A percentile compares a stretch with the other conserved stretches of the same genome.
Evolutionary conservation across 352 stramenopile species (phyloP).

Genomic region (Phytopythium ostracodes): DNA sequence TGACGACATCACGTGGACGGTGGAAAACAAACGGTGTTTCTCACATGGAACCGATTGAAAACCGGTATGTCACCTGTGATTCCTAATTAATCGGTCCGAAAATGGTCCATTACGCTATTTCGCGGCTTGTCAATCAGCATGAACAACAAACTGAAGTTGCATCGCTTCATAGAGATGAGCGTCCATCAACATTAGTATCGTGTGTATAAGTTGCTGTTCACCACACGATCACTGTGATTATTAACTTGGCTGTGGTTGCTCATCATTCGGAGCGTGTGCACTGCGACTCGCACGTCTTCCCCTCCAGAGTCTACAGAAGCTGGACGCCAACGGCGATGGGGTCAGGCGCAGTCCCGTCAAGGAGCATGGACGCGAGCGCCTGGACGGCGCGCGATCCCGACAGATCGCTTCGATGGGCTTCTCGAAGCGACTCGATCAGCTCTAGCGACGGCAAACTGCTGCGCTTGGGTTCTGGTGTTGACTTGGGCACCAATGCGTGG

Average conservation of each 20-base stretch:
- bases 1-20: neutral
- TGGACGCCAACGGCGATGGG: neutral
- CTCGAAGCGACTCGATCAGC: slow-evolving; percentile 16
- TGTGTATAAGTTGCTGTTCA: no score
- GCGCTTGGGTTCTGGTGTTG: slow-evolving; percentile 5
- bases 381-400: neutral
- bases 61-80: no score
- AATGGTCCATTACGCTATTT: no score
- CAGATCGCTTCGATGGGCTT: slow-evolving; percentile 1
- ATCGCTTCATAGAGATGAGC: no score
- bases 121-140: no score
- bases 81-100: no score
- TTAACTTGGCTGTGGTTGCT: neutral
- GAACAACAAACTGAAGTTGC: no score
- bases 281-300: neutral
- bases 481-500: neutral
- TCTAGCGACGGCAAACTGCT: slow-evolving; percentile 13
- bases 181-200: no score
- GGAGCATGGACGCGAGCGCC: slow-evolving; percentile 5
- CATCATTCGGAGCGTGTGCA: neutral
- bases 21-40: neutral
- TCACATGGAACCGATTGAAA: no score
- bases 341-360: neutral
- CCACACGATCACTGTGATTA: no score
- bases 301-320: neutral